Evolutionary conservation across 2,329 filamentous ascomycete genomes (phyloP).

Genomic region (Microsporum ferrugineum): DNA sequence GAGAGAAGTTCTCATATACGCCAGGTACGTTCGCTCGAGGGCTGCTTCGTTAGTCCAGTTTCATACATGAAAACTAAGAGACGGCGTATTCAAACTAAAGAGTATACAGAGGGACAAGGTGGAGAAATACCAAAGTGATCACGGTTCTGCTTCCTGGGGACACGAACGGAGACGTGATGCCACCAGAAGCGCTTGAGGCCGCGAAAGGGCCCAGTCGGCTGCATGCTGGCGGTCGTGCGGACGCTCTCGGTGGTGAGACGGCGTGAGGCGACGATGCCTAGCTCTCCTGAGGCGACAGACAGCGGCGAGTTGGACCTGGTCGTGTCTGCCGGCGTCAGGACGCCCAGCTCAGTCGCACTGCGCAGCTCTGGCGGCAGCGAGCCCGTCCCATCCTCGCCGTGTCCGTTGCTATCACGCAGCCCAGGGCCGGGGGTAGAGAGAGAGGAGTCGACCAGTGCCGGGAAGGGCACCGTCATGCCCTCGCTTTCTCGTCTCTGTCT

Average conservation of each 20-base stretch:
- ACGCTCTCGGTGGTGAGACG: constrained; percentile 10
- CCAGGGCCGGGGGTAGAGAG: not conserved
- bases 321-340: constrained; percentile 5
- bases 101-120: not conserved
- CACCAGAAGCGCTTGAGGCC: constrained; percentile 69
- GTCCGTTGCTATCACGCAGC: too few species aligned
- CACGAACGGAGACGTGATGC: constrained; percentile 40
- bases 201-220: constrained; percentile 43
- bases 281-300: constrained; percentile 13
- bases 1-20: constrained; percentile 59
- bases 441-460: not conserved
- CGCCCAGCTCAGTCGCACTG: not conserved
- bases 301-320: constrained; percentile 9
- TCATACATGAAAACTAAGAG: not conserved
- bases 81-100: not conserved
- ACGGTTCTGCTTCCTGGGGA: constrained; percentile 31
- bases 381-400: not conserved
- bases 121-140: constrained; percentile 30
- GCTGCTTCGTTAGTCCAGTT: constrained; percentile 35
- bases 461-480: not conserved
- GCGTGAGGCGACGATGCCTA: constrained; percentile 9
- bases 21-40: constrained; percentile 62
- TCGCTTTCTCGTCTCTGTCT: not conserved
- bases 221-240: constrained; percentile 2
- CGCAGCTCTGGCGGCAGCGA: not conserved